A percentile compares a stretch with the other conserved stretches of the same genome.
phyloP scores from a whole-genome alignment of 108 stramenopile species.

The Pseudonitzschia pungens region DNA sequence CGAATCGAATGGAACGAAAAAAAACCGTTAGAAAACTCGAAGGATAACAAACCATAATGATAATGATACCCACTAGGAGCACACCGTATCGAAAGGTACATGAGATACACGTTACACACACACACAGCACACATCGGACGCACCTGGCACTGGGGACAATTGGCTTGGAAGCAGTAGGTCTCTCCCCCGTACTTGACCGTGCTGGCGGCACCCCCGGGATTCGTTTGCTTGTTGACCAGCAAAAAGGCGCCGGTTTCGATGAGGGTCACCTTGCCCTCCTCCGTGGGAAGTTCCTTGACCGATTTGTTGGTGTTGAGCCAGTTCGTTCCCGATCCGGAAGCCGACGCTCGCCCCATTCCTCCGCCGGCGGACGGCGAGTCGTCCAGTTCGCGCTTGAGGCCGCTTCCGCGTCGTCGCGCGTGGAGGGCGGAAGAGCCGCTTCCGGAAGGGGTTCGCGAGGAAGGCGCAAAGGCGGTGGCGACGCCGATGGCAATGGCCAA shows the following conservation, averaged over 20 bases:
- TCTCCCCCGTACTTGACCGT: constrained; percentile 57
- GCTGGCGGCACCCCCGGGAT: constrained; percentile 79
- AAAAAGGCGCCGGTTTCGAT: constrained; percentile 57
- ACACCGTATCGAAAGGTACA: no score
- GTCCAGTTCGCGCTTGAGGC: constrained; percentile 29
- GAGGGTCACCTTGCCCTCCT: constrained; percentile 41
- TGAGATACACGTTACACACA: no score
- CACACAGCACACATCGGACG: not conserved
- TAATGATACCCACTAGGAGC: no score
- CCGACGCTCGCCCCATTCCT: constrained; percentile 7
- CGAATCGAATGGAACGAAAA: not conserved
- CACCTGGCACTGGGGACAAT: constrained; percentile 64
- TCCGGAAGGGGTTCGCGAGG: not conserved
- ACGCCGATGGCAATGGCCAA: not conserved
- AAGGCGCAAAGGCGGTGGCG: constrained; percentile 7
- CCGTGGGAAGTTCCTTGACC: constrained; percentile 51
- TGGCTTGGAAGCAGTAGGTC: constrained; percentile 61
- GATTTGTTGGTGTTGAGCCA: constrained; percentile 31
- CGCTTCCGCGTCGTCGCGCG: constrained; percentile 25
- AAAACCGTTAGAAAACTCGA: not conserved
- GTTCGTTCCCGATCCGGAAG: not conserved
- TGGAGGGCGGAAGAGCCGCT: not conserved
- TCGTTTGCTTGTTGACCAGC: constrained; percentile 53
- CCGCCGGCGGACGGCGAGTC: not conserved
- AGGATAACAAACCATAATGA: no score